phyloP scores from a whole-genome alignment of 495 filamentous ascomycete genomes.

The Viridothelium virens region DNA sequence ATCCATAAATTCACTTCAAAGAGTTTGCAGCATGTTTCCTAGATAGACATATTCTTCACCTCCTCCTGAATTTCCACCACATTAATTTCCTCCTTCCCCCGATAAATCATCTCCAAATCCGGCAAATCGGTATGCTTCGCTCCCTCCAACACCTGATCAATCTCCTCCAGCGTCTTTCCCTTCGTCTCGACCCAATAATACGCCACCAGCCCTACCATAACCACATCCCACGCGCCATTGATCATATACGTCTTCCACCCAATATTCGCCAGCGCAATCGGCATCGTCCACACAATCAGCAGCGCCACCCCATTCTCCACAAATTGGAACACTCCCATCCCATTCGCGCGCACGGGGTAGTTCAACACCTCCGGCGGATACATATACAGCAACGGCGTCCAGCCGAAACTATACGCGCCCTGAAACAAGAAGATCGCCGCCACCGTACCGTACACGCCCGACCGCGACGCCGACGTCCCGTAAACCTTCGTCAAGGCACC shows the following conservation, averaged over 20 bases:
- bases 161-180: constrained; percentile 25
- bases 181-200: constrained; percentile 23
- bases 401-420: constrained; percentile 49
- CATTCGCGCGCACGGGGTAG: constrained; percentile 30
- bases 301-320: constrained; percentile 42
- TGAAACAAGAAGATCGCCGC: constrained; percentile 45
- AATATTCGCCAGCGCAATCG: constrained; percentile 36
- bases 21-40: no score
- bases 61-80: neutral
- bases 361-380: constrained; percentile 50
- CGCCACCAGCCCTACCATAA: constrained; percentile 24
- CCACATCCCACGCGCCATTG: constrained; percentile 27
- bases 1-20: no score
- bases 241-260: constrained; percentile 31
- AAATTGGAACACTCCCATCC: constrained; percentile 26
- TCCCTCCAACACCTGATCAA: constrained; percentile 31
- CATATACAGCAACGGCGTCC: constrained; percentile 52
- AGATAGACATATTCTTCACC: neutral
- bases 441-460: constrained; percentile 39
- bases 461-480: constrained; percentile 33
- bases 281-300: constrained; percentile 46
- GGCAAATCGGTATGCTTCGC: constrained; percentile 41
- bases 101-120: constrained; percentile 37
- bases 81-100: constrained; percentile 22
- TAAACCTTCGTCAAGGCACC: constrained; percentile 45